phyloP scores from a whole-genome alignment of 1,284 basidiomycete species.

The Leucoagaricus sp. region DNA sequence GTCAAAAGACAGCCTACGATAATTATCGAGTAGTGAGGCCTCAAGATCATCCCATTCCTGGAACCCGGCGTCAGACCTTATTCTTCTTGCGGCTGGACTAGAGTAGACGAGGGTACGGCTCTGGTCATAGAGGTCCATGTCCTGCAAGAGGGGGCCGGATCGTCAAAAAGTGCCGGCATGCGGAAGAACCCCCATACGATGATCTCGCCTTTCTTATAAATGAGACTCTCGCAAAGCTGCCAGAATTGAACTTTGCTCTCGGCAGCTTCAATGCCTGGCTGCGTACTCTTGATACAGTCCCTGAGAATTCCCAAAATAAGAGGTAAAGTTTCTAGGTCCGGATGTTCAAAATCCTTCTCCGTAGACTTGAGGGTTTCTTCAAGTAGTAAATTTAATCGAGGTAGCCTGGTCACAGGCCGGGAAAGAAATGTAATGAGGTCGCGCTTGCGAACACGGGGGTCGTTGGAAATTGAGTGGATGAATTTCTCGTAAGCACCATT shows the following conservation, averaged over 20 bases:
- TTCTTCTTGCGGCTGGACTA: slow-evolving; percentile 55
- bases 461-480: slow-evolving; percentile 58
- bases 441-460: slow-evolving; percentile 72
- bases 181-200: slow-evolving; percentile 49
- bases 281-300: slow-evolving; percentile 72
- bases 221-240: slow-evolving; percentile 71
- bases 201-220: slow-evolving; percentile 76
- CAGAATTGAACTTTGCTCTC: slow-evolving; percentile 85
- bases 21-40: slow-evolving; percentile 76
- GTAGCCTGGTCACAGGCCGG: slow-evolving; percentile 80
- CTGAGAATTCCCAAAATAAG: slow-evolving; percentile 62
- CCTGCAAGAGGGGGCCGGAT: slow-evolving; percentile 42
- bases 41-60: slow-evolving; percentile 64
- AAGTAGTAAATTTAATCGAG: slow-evolving; percentile 73
- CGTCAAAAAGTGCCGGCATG: not conserved
- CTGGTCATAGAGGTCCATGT: slow-evolving; percentile 77
- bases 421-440: slow-evolving; percentile 82
- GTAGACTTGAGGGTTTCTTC: slow-evolving; percentile 70
- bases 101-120: slow-evolving; percentile 69
- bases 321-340: slow-evolving; percentile 69
- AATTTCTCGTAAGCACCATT: slow-evolving; percentile 70
- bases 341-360: slow-evolving; percentile 61
- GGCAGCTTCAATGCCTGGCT: slow-evolving; percentile 83
- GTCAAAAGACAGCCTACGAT: slow-evolving; percentile 46
- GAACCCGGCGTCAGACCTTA: slow-evolving; percentile 58